Conservation (phyloP, 2,329 filamentous ascomycete genomes). For the Ceratocystiopsis sp. region DNA sequence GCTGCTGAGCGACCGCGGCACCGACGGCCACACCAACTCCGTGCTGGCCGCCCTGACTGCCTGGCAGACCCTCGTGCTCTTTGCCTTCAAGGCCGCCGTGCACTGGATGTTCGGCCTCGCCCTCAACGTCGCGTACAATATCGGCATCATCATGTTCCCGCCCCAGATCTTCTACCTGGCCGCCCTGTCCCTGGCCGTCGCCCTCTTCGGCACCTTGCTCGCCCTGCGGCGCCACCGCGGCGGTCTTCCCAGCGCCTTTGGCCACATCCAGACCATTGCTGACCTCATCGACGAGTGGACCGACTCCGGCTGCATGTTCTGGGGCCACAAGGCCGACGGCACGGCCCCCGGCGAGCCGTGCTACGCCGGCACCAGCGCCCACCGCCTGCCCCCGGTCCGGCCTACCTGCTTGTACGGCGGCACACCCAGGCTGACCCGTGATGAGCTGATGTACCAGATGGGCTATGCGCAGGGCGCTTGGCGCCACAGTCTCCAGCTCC, state of each 20-base stretch:
- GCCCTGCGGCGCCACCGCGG: constrained; percentile 11
- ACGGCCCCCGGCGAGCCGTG: constrained; percentile 1
- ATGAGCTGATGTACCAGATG: not conserved
- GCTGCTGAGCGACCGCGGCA: constrained; percentile 11
- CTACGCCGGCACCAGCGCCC: constrained; percentile 10
- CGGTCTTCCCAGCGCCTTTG: constrained; percentile 14
- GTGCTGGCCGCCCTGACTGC: constrained; percentile 13
- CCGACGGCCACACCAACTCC: constrained; percentile 13
- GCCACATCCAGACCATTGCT: constrained; percentile 17
- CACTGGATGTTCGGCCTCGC: constrained; percentile 18
- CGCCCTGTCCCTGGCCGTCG: constrained; percentile 11
- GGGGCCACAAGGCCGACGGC: constrained; percentile 11
- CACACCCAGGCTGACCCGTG: not conserved
- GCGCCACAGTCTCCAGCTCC: too few relatives aligned
- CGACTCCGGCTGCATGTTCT: constrained; percentile 12
- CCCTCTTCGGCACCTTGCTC: constrained; percentile 13
- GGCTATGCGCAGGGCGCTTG: not conserved
- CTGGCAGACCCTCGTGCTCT: constrained; percentile 15
- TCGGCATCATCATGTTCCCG: constrained; percentile 16
- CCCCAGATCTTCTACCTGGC: constrained; percentile 16
- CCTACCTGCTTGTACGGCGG: constrained; percentile 8
- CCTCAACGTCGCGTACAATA: constrained; percentile 13
- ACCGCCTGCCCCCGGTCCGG: constrained; percentile 4
- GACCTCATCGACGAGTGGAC: constrained; percentile 17
- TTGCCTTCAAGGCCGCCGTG: constrained; percentile 14